Percentiles rank a stretch among this genome's conserved stretches.
These are phyloP conservation scores for Dimargaris xerosporica DNA, from an alignment of 192 early-diverging fungal species.

Conservation along the genomic window DNA sequence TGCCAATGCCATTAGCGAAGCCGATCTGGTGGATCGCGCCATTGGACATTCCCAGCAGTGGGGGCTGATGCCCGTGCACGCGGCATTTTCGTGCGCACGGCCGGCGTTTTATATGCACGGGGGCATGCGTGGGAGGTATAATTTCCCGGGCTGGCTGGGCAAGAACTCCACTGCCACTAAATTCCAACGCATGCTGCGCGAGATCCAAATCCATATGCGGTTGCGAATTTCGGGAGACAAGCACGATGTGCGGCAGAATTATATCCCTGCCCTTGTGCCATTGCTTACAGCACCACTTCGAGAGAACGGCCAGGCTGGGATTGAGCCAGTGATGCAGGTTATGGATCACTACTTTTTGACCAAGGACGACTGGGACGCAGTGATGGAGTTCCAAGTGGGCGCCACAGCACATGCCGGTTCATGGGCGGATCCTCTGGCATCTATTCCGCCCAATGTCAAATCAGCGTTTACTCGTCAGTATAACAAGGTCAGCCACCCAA, in stretches of 20 bases:
- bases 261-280: constrained; percentile 51
- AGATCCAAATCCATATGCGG: constrained; percentile 81
- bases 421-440: constrained; percentile 19
- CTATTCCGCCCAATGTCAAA: constrained; percentile 51
- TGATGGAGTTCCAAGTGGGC: constrained; percentile 62
- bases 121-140: constrained; percentile 20
- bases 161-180: constrained; percentile 72
- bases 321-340: constrained; percentile 52
- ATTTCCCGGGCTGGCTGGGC: constrained; percentile 65
- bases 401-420: constrained; percentile 26
- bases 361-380: constrained; percentile 74
- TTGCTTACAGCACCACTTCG: constrained; percentile 22
- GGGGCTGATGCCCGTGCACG: constrained; percentile 80
- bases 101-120: constrained; percentile 77
- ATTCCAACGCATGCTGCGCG: constrained; percentile 48
- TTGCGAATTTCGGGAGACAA: constrained; percentile 67
- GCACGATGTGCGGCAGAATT: constrained; percentile 70
- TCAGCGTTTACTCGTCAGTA: constrained; percentile 63
- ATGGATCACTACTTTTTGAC: constrained; percentile 91
- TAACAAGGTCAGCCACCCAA: constrained; percentile 11
- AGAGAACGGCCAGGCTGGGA: constrained; percentile 32
- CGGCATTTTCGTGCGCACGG: constrained; percentile 64
- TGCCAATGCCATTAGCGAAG: constrained; percentile 71
- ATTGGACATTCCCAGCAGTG: constrained; percentile 78
- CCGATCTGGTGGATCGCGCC: constrained; percentile 60